Percentiles rank a stretch among this genome's conserved stretches.
Conservation (phyloP, 148 eudicot genomes). For the Rhododendron simsii region DNA sequence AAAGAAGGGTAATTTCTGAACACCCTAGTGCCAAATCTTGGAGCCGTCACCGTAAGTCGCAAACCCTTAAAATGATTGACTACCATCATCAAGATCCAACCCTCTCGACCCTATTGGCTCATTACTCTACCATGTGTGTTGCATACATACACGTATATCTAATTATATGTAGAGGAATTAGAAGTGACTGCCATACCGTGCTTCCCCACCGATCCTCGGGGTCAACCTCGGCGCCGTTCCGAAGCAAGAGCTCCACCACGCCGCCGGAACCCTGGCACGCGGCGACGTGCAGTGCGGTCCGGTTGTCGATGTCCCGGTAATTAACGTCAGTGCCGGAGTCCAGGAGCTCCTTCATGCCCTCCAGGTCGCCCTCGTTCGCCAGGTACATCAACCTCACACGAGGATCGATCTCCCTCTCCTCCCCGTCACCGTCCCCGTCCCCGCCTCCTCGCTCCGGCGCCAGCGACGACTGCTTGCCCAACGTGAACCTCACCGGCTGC, state of each 20-base stretch:
- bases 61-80: background rate
- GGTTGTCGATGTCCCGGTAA: conserved; percentile 64
- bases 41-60: too few species aligned
- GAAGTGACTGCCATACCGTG: conserved; percentile 52
- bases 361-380: conserved; percentile 72
- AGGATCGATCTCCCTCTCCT: conserved; percentile 38
- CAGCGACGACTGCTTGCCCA: conserved; percentile 70
- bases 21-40: background rate
- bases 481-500: conserved; percentile 34
- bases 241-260: conserved; percentile 57
- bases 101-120: background rate
- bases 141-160: background rate
- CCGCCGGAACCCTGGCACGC: conserved; percentile 76
- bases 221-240: conserved; percentile 58
- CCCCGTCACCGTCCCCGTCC: conserved; percentile 13
- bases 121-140: background rate
- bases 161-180: background rate
- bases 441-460: conserved; percentile 27
- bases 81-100: background rate
- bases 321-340: conserved; percentile 59
- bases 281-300: conserved; percentile 84
- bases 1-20: background rate
- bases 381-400: conserved; percentile 63
- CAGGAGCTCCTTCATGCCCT: conserved; percentile 62
- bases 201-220: conserved; percentile 96